phyloP scores from a whole-genome alignment of 257 asterid genomes.

The Craterostigma plantagineum region DNA sequence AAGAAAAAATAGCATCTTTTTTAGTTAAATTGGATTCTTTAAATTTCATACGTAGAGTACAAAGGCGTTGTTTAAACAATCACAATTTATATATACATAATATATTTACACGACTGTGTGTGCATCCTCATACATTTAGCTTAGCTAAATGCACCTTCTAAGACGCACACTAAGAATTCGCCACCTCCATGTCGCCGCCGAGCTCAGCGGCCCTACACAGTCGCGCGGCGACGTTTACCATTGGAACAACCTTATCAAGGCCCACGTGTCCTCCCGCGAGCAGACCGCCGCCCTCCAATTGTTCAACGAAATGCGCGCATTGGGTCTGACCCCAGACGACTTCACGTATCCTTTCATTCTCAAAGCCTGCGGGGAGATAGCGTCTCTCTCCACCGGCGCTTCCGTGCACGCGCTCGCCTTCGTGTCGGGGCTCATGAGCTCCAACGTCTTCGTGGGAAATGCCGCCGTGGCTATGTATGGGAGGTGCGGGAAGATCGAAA shows the following conservation, averaged over 20 bases:
- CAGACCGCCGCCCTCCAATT: slow-evolving; percentile 23
- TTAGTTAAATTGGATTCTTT: too few relatives aligned
- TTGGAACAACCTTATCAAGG: slow-evolving; percentile 68
- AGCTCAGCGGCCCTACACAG: too few relatives aligned
- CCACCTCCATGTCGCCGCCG: too few relatives aligned
- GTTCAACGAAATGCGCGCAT: slow-evolving; percentile 46
- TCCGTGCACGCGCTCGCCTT: slow-evolving; percentile 38
- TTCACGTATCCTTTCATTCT: slow-evolving; percentile 59
- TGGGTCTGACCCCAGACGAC: slow-evolving; percentile 50
- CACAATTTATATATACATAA: too few relatives aligned
- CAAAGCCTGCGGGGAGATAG: slow-evolving; percentile 47
- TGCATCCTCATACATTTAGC: too few relatives aligned
- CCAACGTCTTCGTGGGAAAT: slow-evolving; percentile 71
- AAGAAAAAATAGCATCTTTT: too few relatives aligned
- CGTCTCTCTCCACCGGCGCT: slow-evolving; percentile 20
- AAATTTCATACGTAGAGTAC: too few relatives aligned
- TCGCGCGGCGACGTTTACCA: slow-evolving; percentile 16
- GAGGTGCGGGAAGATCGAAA: slow-evolving; percentile 25
- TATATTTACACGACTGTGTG: too few relatives aligned
- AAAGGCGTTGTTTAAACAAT: too few relatives aligned
- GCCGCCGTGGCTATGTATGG: slow-evolving; percentile 62
- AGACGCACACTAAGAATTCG: too few relatives aligned
- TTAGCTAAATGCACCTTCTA: too few relatives aligned
- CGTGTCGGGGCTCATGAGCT: slow-evolving; percentile 21
- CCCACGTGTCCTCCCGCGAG: slow-evolving; percentile 16